Base-by-base conservation (phyloP, 306 rosid species). In the Arachis stenosperma region DNA sequence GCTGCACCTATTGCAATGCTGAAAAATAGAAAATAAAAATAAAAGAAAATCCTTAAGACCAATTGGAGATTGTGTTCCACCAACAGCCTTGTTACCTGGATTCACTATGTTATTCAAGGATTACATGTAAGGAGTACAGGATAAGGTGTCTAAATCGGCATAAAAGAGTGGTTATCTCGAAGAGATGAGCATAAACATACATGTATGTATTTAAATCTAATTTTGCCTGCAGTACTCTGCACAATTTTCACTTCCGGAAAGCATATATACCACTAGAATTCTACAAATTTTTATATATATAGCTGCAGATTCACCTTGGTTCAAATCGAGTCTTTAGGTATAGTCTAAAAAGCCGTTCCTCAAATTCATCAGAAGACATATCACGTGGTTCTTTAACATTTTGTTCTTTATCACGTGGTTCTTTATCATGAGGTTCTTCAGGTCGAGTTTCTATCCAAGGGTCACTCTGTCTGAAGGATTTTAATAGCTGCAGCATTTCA, bases 401-500 rank as follows among this genome's bases (percentile, higher is more conserved):
- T 2, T 91, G 91, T 52, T 13, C 64, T 75, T 50, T 76, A 44
- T 44, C 69, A 76, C 4, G 59, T 22, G 61, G 65, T 14, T 40
- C 54, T 63, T 22, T 54, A 74, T 9, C 15, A 55, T 60, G 70
- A 61, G 62, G 65, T 56, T 64, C 65, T 59, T 33, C 64, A 8
- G 75, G 44, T 47, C 63, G 68, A 40, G 66, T 75, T 76, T 81
- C 90, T 0, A 71, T 77, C 97, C 98, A 93, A 48, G 96, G 97
- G n/a, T 86, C 84, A 71, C 89, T 72, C 64, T 64, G 75, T 83
- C 43, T 86, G 71, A 88, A 93, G 79, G 74, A 40, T 39, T 78
- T 61, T 70, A 90, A 82, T 48, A 93, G 82, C 97, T 93, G 91
- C 73, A 86, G 58, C 67, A 79, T 78, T 83, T 77, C 71, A 73